Base-by-base conservation (phyloP, 176 grass and related monocot species). In the Rhynchospora breviuscula region DNA sequence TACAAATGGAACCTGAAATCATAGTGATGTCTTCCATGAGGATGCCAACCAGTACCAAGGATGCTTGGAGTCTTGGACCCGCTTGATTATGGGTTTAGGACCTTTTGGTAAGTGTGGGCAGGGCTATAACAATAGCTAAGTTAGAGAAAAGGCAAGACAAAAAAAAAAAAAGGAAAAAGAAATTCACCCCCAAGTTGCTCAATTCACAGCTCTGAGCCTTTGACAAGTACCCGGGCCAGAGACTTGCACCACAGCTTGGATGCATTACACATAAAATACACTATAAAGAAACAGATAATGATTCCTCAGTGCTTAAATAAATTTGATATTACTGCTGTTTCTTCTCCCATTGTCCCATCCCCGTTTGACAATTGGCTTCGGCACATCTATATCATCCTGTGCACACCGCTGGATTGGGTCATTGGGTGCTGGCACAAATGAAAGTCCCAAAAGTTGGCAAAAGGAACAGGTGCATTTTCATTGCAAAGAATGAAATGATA, bases 381-480 rank as follows among this genome's bases (percentile, higher is more conserved):
- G 94, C 26, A 97, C 87, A 66, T 97, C 94, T 80, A 97, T 85
- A 75, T 97, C 90, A 86, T 97, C 94, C 86, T 97, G 88, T 0
- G 84, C 80, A 70, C 88, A 92, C 19, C 90, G 90, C 13, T 91
- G 87, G 63, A 92, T 72, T 25, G 90, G 92, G 77, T n/a, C n/a
- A n/a, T n/a, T n/a, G n/a, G n/a, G n/a, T n/a, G n/a, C n/a, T n/a
- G n/a, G n/a, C n/a, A n/a, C 26, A 29, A 29, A 29, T 29, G 1
- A 29, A 29, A 1, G 17, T 29, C n/a, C 26, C 3, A 66, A 66
- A 17, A 21, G 18, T 21, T 21, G 63, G 63, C 21, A 21, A 23
- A 10, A 23, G 10, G 0, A 40, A 66, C 8, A 71, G 23, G 67
- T 25, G 26, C 40, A 35, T 15, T 23, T 59, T 59, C 82, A 10